Evolutionary conservation across 257 asterid genomes (phyloP), one percentile per base, ranked within the genome.

Genomic region (Solanum piurae): DNA sequence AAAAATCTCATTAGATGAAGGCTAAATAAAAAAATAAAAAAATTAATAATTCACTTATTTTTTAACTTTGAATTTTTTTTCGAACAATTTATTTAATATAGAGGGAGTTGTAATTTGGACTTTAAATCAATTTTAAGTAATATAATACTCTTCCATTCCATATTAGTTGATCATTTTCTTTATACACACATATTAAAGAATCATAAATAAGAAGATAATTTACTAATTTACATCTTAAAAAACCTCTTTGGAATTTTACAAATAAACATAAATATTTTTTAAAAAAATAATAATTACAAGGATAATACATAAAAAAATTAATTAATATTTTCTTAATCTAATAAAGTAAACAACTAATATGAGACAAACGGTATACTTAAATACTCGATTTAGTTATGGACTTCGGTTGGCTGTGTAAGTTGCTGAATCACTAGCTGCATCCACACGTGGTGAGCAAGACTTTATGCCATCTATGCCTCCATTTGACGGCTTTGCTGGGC

Each of bases 311-410:
- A 18, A 52, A 52, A 16, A 52, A 0, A 5, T 16, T 52, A 16
- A 52, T 16, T 6, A 16, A 5, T 52, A 0, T 5, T 52, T 18
- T 52, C 0, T 52, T 18, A 0, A 16, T 52, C 21, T 52, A 16
- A 49, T 52, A 2, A 52, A 23, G 12, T 62, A 1, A 44, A 55
- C 11, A 7, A 52, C 1, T 18, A 13, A 49, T 62, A 21, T n/a
- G 5, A 62, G 5, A 44, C 0, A 44, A 44, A 25, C 36, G 7
- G 8, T 66, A 66, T 25, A 12, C 20, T 25, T 25, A 66, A 25
- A 27, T 66, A 5, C 34, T 25, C 36, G 14, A 66, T 25, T 25
- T 62, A 4, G 14, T 11, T 66, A 5, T 2, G 36, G 11, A 14
- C n/a, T 29, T 66, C 14, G 74, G 36, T 66, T 27, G 74, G 74